These are phyloP conservation scores for Ceriops tagal DNA, from an alignment of 345 rosid species.

Conservation along the genomic window DNA sequence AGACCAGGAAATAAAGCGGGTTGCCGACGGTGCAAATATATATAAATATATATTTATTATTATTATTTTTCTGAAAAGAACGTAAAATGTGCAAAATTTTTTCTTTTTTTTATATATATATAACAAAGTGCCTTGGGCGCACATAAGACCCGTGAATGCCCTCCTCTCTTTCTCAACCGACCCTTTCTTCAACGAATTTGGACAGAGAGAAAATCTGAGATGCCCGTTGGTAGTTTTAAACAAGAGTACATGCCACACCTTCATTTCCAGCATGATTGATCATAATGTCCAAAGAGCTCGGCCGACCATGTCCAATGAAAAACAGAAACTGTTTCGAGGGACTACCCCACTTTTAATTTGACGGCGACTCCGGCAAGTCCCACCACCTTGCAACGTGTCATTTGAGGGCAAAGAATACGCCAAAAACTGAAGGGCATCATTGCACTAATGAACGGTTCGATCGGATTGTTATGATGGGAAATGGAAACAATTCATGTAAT, in stretches of 20 bases:
- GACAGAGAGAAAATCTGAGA: background rate
- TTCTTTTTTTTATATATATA: too few species aligned
- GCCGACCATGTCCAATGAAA: background rate
- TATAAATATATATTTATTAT: too few species aligned
- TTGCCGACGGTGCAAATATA: too few species aligned
- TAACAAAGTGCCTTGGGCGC: too few species aligned
- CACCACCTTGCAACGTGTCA: background rate
- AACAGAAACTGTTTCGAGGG: background rate
- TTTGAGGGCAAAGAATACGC: background rate
- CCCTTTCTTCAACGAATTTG: background rate
- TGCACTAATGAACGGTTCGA: too few species aligned
- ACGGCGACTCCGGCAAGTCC: background rate
- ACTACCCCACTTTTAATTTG: background rate
- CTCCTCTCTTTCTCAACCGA: too few species aligned
- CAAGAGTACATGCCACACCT: background rate
- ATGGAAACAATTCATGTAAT: background rate
- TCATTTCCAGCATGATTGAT: background rate
- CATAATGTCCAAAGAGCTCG: background rate
- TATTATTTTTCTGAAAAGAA: too few species aligned
- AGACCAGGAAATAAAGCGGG: too few species aligned
- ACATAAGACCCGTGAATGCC: too few species aligned
- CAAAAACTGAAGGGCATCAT: background rate
- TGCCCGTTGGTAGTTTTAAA: background rate
- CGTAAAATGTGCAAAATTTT: too few species aligned
- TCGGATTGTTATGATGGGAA: background rate